A percentile compares a stretch with the other conserved stretches of the same genome.
Evolutionary conservation across 202 grass and related monocot species (phyloP).

Genomic region (Tripidium arundinaceum): DNA sequence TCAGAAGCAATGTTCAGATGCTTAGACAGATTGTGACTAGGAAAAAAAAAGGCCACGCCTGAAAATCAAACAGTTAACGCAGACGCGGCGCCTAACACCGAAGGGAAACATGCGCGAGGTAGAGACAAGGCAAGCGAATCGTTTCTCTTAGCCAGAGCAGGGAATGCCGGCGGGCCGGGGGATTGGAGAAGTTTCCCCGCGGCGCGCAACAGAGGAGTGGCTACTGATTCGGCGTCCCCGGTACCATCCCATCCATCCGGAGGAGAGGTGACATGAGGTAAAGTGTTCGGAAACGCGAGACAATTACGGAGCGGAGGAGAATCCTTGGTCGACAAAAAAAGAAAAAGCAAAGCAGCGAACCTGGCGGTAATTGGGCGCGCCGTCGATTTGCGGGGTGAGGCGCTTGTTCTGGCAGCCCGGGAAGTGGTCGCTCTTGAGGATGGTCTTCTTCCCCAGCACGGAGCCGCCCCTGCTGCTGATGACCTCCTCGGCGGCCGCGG

Average conservation of each 20-base stretch:
- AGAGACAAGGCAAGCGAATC: not conserved
- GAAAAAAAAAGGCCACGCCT: not conserved
- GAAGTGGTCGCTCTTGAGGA: constrained; percentile 98
- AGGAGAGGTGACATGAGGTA: not conserved
- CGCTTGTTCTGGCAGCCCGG: constrained; percentile 97
- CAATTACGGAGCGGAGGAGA: not conserved
- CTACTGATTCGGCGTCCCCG: not conserved
- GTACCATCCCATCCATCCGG: not conserved
- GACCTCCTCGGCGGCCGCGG: constrained; percentile 63
- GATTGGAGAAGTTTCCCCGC: not conserved
- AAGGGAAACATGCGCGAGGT: not conserved
- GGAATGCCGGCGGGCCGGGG: not conserved
- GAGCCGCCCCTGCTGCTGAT: constrained; percentile 88
- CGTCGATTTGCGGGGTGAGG: constrained; percentile 83
- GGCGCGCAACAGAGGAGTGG: not conserved
- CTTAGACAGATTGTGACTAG: not conserved
- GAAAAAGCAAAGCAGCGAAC: not conserved
- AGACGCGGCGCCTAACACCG: not conserved
- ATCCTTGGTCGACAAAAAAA: not conserved
- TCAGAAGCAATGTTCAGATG: not conserved
- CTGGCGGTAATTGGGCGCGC: constrained; percentile 97
- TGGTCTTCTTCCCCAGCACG: constrained; percentile 97
- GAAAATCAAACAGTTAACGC: not conserved
- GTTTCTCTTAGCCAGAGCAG: not conserved
- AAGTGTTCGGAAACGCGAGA: not conserved